Evolutionary conservation across 2,329 filamentous ascomycete genomes (phyloP), one percentile per base, ranked within the genome.

Genomic region (Leptographium lundbergii): DNA sequence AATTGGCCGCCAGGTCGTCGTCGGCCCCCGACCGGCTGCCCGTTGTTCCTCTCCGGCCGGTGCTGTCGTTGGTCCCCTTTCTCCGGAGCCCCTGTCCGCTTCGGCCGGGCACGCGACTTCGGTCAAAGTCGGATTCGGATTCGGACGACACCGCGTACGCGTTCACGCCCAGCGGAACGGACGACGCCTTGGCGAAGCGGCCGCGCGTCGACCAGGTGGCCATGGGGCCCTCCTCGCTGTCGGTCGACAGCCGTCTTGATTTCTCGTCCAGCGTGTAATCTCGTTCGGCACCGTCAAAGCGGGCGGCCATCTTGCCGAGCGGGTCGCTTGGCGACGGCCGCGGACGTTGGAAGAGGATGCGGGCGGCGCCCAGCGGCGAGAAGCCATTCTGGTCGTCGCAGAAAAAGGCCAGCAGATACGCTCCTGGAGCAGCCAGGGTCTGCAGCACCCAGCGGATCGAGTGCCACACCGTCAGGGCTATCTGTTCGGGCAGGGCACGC

Each of bases 371-470:
- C 61, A 94, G 73, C 22, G 89, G 82, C 57, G 89, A 87, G 70
- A 95, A 95, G 56, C 78, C 78, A 56, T 90, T 90, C 60, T 88
- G 75, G 53, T 90, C 85, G 67, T 95, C 86, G 73, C 88, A 92
- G 66, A 97, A 87, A 69, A 82, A 91, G 64, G 88, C 86, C 61
- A 91, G 14, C 6, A 96, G 73, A 72, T 92, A 96, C 56, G 91
- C 81, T 22, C 86, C 88, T 1, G 92, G 92, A 25, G 87, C 85
- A 29, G 87, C 81, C 61, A 97, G 74, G 17, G 89, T 88, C 56
- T 87, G 86, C 59, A 96, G 73, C 54, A 96, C 78, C 74, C 89
- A 88, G 65, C 85, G 84, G 65, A 95, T 78, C 6, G 89, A 88
- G 65, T 87, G 84, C 61, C 92, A 79, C 60, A 96, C 75, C 61